Conservation (phyloP, 2,329 filamentous ascomycete species). For the Fonsecaea pugnacius region DNA sequence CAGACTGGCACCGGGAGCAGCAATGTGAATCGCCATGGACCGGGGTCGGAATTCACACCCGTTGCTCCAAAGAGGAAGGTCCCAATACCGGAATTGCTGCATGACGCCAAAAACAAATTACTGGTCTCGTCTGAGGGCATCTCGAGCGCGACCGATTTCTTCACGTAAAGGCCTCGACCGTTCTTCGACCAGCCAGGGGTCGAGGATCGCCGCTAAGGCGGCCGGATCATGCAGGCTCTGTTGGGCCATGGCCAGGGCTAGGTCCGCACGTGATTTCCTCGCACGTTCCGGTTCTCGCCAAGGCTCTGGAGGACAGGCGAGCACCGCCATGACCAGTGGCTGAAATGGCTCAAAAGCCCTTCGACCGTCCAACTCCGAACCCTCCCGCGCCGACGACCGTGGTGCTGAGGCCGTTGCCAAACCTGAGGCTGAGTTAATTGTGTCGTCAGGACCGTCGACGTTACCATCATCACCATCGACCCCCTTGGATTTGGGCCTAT, state of each 20-base stretch:
- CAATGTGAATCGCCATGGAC: background rate
- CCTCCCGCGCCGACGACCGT: constrained; percentile 9
- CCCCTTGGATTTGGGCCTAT: constrained; percentile 10
- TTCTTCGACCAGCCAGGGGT: constrained; percentile 46
- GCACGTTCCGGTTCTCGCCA: constrained; percentile 31
- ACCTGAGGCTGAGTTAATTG: constrained; percentile 29
- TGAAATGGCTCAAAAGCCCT: constrained; percentile 29
- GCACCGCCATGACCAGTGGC: constrained; percentile 31
- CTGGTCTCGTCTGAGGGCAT: constrained; percentile 9
- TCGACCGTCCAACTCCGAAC: constrained; percentile 15
- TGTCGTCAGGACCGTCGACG: constrained; percentile 16
- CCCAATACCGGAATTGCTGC: background rate
- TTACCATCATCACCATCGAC: constrained; percentile 16
- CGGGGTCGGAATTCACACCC: constrained; percentile 1
- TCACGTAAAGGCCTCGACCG: constrained; percentile 43
- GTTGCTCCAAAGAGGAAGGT: background rate
- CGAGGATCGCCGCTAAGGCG: constrained; percentile 36
- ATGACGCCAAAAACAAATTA: background rate
- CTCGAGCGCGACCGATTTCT: constrained; percentile 28
- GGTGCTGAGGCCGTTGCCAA: constrained; percentile 21
- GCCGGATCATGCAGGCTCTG: constrained; percentile 18
- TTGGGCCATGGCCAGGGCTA: constrained; percentile 29
- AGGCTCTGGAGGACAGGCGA: constrained; percentile 20
- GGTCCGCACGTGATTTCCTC: constrained; percentile 34
- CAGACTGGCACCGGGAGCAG: background rate